Conservation (phyloP, 2,329 filamentous ascomycete genomes). For the Diaporthe longicolla region DNA sequence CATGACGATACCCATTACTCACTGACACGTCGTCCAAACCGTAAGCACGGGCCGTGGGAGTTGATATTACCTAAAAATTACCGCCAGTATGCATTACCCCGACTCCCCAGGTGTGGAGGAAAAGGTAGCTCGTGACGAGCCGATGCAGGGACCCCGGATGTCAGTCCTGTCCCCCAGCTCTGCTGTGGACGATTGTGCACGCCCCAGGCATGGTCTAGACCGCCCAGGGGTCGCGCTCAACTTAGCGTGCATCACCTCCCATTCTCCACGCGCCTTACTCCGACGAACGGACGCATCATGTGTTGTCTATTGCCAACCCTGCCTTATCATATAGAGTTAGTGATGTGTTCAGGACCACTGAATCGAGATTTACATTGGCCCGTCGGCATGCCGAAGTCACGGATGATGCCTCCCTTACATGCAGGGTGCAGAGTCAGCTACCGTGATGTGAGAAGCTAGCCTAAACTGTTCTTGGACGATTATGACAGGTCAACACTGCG, state of each 20-base stretch:
- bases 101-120: slow-evolving; percentile 30
- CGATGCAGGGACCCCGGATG: slow-evolving; percentile 17
- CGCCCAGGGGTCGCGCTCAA: slow-evolving; percentile 11
- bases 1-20: slow-evolving; percentile 34
- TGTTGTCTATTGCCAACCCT: slow-evolving; percentile 31
- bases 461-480: too few relatives aligned
- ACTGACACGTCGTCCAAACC: slow-evolving; percentile 31
- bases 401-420: background rate
- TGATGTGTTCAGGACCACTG: slow-evolving; percentile 24
- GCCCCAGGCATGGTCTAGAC: slow-evolving; percentile 33
- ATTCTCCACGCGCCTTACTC: slow-evolving; percentile 14
- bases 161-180: background rate
- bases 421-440: slow-evolving; percentile 6
- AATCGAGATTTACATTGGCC: slow-evolving; percentile 19
- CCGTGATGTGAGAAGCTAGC: background rate
- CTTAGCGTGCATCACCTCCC: background rate
- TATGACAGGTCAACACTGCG: too few relatives aligned
- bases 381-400: slow-evolving; percentile 22
- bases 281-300: slow-evolving; percentile 33
- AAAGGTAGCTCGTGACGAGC: slow-evolving; percentile 33
- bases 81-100: slow-evolving; percentile 24
- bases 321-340: slow-evolving; percentile 33
- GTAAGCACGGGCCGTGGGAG: slow-evolving; percentile 28
- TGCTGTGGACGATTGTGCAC: slow-evolving; percentile 28
- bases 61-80: slow-evolving; percentile 32